These are phyloP conservation scores for Podospora fimiseda DNA, from an alignment of 495 filamentous ascomycete species.

Conservation along the genomic window DNA sequence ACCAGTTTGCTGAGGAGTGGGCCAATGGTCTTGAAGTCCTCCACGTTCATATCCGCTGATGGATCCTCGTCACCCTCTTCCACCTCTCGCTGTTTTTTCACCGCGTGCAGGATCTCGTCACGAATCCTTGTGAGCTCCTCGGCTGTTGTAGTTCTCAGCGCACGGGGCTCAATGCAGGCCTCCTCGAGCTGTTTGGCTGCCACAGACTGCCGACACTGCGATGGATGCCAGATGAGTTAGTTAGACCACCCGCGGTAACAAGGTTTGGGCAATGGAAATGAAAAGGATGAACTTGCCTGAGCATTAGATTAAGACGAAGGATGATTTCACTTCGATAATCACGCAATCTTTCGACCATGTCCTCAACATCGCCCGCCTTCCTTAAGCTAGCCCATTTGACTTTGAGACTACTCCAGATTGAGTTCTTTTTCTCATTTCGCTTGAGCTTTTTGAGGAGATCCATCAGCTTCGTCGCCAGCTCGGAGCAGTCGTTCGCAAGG, in stretches of 20 bases:
- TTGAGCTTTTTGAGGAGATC: not conserved
- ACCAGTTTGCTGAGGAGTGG: too few species aligned
- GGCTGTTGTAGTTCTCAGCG: not conserved
- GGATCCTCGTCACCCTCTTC: not conserved
- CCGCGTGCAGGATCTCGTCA: not conserved
- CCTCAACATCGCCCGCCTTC: constrained; percentile 2
- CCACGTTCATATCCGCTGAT: too few species aligned
- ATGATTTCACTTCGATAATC: constrained; percentile 1
- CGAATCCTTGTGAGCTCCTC: not conserved
- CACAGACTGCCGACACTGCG: too few species aligned
- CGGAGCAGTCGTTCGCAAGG: not conserved
- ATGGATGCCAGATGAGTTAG: too few species aligned
- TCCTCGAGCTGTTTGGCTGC: not conserved
- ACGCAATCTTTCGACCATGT: not conserved
- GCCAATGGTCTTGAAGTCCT: too few species aligned
- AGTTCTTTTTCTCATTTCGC: constrained; percentile 2
- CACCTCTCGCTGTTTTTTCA: not conserved
- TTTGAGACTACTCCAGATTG: not conserved
- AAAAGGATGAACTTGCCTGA: too few species aligned
- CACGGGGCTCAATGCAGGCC: not conserved
- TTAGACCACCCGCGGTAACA: too few species aligned
- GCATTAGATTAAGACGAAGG: constrained; percentile 4
- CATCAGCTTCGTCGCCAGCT: not conserved
- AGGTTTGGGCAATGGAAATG: too few species aligned
- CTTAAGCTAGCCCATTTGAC: constrained; percentile 4